Evolutionary conservation across 768 basidiomycete genomes (phyloP).

Genomic region (Hebeloma cylindrosporum): DNA sequence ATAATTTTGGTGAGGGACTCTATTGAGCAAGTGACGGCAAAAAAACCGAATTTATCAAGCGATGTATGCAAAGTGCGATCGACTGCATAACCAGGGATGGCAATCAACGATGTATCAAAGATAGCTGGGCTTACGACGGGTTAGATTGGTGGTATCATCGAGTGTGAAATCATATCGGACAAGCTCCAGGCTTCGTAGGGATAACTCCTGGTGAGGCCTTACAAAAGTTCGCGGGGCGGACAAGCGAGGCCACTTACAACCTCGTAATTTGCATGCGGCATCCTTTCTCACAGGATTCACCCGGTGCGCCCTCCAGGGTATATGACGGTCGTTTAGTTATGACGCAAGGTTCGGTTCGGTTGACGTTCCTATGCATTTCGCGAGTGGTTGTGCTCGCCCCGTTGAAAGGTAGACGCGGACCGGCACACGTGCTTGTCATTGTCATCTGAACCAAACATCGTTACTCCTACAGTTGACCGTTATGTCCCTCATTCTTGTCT

Average conservation of each 20-base stretch:
- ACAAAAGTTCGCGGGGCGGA: not conserved
- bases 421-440: too few species aligned
- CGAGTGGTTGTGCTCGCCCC: too few species aligned
- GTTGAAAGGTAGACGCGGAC: too few species aligned
- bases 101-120: not conserved
- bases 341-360: slow-evolving; percentile 9
- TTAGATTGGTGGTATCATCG: slow-evolving; percentile 3
- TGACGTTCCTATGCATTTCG: slow-evolving; percentile 4
- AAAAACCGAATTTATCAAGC: slow-evolving; percentile 12
- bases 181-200: not conserved
- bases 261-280: not conserved
- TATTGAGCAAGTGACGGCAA: slow-evolving; percentile 17
- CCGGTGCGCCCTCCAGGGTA: slow-evolving; percentile 8
- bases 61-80: slow-evolving; percentile 13
- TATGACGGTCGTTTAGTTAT: slow-evolving; percentile 11
- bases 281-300: slow-evolving; percentile 12
- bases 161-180: not conserved
- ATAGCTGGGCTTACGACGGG: slow-evolving; percentile 3
- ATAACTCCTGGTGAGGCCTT: not conserved
- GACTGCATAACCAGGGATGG: slow-evolving; percentile 8
- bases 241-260: not conserved
- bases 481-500: too few species aligned
- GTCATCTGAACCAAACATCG: too few species aligned
- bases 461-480: too few species aligned
- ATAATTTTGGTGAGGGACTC: slow-evolving; percentile 10